phyloP scores from a whole-genome alignment of 2,329 filamentous ascomycete species.

The Aspergillus fischeri region DNA sequence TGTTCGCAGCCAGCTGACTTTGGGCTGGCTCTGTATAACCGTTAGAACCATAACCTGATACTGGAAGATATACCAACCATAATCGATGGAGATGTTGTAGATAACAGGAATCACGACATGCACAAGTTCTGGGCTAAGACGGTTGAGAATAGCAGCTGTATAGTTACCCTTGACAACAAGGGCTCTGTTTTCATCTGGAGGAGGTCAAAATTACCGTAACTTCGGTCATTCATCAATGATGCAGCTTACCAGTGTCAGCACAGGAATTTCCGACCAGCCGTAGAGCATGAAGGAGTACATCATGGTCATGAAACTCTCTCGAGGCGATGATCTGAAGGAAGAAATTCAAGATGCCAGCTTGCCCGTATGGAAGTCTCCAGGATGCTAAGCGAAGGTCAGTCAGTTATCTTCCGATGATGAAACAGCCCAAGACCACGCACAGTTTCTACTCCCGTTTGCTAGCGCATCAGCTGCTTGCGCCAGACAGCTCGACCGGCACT shows the following conservation, averaged over 20 bases:
- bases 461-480: conserved; percentile 34
- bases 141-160: conserved; percentile 34
- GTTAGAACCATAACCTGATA: background rate
- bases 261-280: conserved; percentile 44
- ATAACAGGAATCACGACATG: conserved; percentile 42
- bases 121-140: conserved; percentile 31
- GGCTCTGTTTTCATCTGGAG: conserved; percentile 39
- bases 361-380: conserved; percentile 38
- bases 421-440: conserved; percentile 25
- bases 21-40: conserved; percentile 36
- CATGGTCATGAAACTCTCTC: conserved; percentile 23
- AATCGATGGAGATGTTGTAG: conserved; percentile 45
- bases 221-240: background rate
- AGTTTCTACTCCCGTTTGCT: conserved; percentile 41
- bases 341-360: conserved; percentile 38
- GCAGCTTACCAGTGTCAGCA: conserved; percentile 38
- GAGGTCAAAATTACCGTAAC: conserved; percentile 8
- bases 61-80: conserved; percentile 25
- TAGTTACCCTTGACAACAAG: conserved; percentile 38
- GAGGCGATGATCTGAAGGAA: conserved; percentile 38
- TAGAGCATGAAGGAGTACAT: conserved; percentile 37
- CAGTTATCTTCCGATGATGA: background rate
- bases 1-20: conserved; percentile 33
- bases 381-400: conserved; percentile 25
- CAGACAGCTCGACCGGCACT: conserved; percentile 32